Base-by-base conservation (phyloP, 1,284 basidiomycete species). In the Sporisorium iseilematis-ciliati region DNA sequence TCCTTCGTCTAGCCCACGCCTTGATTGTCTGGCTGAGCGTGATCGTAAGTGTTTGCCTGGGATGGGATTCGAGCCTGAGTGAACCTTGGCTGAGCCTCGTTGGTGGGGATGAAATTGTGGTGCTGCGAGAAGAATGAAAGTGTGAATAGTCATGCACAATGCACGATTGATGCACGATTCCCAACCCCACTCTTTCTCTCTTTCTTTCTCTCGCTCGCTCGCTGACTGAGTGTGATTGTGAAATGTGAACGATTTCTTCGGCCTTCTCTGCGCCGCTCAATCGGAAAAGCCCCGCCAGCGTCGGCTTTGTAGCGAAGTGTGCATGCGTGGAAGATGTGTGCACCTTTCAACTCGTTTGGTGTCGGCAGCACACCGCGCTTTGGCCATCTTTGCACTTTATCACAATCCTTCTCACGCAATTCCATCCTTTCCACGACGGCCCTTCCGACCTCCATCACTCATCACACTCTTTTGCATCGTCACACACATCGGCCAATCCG, bases 261-360 rank as follows among this genome's bases (percentile, higher is more conserved):
- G 18, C 7, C 46, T 64, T 57, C 54, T 57, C 31, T 52, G 49
- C 49, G 41, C 41, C 41, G 49, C 29, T 29, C 46, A 18, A 14
- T 38, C 35, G 33, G 33, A 33, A 11, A 33, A 11, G 5, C 10
- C 12, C 35, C 35, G 35, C 16, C 35, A 16, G 14, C 35, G 35
- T 38, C 35, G 35, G 35, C 35, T 38, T 38, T 38, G 35, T 38
- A 14, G 35, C 33, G 12, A 38, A 38, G 16, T 16, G 46, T 25
- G 18, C 23, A 1, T 21, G 42, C 21, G 42, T 21, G 45, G 45
- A 18, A 40, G 10, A n/a, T 49, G 33, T 46, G 25, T 29, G 6
- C 18, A 45, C 25, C 7, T 31, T 14, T 25, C 33, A 41, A 38
- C 33, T 8, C 26, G 21, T 49, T 25, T n/a, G n/a, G n/a, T n/a